Percentiles rank a stretch among this genome's conserved stretches.
phyloP scores from a whole-genome alignment of 768 basidiomycete species.

The Omphalotus guepiniiformis region DNA sequence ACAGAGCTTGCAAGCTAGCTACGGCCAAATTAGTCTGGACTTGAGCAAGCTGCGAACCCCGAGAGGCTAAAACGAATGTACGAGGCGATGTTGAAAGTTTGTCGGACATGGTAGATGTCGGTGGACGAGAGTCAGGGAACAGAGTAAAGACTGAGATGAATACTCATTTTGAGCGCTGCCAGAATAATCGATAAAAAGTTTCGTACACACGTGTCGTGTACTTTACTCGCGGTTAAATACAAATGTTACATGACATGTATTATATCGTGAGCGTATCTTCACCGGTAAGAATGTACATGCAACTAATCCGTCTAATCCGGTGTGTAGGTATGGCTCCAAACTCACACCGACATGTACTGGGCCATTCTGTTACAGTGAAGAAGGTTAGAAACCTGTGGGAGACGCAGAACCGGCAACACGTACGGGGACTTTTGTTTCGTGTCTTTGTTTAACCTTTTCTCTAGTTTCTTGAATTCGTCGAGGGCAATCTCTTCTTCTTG shows the following conservation, averaged over 20 bases:
- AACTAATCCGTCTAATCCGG: not conserved
- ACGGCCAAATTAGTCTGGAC: slow-evolving; percentile 84
- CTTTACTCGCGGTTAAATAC: no score
- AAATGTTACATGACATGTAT: not conserved
- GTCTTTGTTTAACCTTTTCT: slow-evolving; percentile 53
- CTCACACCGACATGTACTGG: slow-evolving; percentile 74
- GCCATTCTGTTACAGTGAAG: slow-evolving; percentile 53
- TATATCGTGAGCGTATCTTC: not conserved
- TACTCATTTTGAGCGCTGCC: no score
- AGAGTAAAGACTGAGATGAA: no score
- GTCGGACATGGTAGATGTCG: not conserved
- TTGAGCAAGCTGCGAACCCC: slow-evolving; percentile 84
- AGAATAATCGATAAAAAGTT: no score
- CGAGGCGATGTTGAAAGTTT: no score
- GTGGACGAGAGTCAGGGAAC: not conserved
- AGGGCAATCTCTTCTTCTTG: slow-evolving; percentile 85
- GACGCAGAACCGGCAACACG: slow-evolving; percentile 6
- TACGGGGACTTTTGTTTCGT: slow-evolving; percentile 41
- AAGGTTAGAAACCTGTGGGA: slow-evolving; percentile 9
- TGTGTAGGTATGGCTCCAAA: not conserved
- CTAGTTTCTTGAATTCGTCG: slow-evolving; percentile 87
- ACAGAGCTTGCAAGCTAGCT: slow-evolving; percentile 51
- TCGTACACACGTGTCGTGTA: no score
- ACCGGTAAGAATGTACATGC: not conserved
- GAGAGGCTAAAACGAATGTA: slow-evolving; percentile 75